A percentile compares a stretch with the other conserved stretches of the same genome.
phyloP scores from a whole-genome alignment of 78 protist genomes.

The Dictyostelium purpureum region DNA sequence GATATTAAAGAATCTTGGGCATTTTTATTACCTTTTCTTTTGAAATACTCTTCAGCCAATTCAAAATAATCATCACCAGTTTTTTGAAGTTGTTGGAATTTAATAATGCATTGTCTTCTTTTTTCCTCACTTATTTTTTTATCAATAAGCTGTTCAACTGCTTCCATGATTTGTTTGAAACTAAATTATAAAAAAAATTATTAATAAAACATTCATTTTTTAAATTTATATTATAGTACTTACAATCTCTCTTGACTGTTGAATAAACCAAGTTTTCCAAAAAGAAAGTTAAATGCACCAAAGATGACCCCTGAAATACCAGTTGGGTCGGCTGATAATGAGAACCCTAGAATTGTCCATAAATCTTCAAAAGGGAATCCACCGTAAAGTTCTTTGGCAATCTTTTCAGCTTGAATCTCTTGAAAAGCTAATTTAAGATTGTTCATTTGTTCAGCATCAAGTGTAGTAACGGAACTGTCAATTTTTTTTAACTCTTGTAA shows the following conservation, averaged over 20 bases:
- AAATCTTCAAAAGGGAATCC: not conserved
- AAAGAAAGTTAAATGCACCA: not conserved
- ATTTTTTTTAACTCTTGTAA: not conserved
- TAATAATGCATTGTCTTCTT: not conserved
- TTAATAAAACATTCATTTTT: too few relatives aligned
- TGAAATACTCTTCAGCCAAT: not conserved
- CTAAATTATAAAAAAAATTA: not conserved
- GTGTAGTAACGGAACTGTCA: not conserved
- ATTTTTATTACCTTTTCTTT: not conserved
- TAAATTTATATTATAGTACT: not conserved
- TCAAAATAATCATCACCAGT: not conserved
- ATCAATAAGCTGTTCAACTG: conserved; percentile 4
- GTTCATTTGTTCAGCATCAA: not conserved
- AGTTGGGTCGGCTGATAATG: not conserved
- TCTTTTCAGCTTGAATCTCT: not conserved
- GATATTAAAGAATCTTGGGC: not conserved
- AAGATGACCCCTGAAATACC: not conserved
- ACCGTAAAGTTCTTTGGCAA: not conserved
- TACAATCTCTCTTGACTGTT: not conserved
- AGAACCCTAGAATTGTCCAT: not conserved
- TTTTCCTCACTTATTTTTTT: not conserved
- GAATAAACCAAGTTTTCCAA: not conserved
- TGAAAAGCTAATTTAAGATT: not conserved
- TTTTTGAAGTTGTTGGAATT: not conserved
- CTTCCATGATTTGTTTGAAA: conserved; percentile 12